Conservation (phyloP, 345 rosid species). For the Brassica incana region DNA sequence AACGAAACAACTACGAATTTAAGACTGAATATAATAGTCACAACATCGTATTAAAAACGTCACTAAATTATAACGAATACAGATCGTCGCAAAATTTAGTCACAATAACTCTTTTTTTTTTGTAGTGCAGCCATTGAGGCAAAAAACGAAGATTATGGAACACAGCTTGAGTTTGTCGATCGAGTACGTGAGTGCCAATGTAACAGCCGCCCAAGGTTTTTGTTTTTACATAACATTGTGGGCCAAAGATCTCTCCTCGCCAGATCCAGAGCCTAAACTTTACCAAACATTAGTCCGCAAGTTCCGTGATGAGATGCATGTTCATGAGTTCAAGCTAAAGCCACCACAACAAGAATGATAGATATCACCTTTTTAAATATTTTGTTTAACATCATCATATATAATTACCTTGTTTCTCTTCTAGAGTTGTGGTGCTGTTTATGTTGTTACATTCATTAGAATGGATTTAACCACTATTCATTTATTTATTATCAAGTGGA, state of each 20-base stretch:
- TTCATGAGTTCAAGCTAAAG: not conserved
- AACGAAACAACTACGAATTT: no score
- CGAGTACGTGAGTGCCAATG: not conserved
- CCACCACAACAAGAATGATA: not conserved
- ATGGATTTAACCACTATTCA: not conserved
- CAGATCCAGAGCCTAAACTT: not conserved
- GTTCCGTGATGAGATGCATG: not conserved
- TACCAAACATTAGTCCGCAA: not conserved
- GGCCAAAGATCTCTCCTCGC: not conserved
- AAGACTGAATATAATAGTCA: no score
- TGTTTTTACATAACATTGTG: not conserved
- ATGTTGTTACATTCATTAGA: not conserved
- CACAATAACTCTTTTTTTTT: no score
- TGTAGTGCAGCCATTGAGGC: not conserved
- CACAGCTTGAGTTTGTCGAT: not conserved
- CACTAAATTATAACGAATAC: no score
- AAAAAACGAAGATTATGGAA: not conserved
- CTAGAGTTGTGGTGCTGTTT: not conserved
- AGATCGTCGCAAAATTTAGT: no score
- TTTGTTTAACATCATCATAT: not conserved
- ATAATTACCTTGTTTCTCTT: not conserved
- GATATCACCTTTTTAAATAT: not conserved
- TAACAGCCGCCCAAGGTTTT: not conserved
- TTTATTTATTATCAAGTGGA: not conserved
- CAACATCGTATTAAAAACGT: no score